phyloP scores from a whole-genome alignment of 352 stramenopile genomes.

The Phytophthora tubulina region DNA sequence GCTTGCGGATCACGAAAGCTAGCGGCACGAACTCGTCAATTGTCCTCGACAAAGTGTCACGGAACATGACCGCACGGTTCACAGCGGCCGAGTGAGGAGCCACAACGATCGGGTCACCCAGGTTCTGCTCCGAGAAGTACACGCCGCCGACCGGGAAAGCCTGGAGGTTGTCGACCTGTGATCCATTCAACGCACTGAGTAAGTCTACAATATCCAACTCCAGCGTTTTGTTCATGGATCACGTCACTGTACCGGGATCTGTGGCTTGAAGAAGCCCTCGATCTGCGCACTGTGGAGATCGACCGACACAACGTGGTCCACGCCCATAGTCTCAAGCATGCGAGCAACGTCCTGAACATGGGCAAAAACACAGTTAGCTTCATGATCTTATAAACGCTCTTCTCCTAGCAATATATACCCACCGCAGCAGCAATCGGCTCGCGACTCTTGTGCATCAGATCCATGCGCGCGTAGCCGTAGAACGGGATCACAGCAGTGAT shows the following conservation, averaged over 20 bases:
- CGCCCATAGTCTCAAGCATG: slow-evolving; percentile 92
- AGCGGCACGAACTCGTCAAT: slow-evolving; percentile 83
- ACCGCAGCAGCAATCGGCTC: slow-evolving; percentile 85
- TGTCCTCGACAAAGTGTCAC: slow-evolving; percentile 81
- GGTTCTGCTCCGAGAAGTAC: slow-evolving; percentile 86
- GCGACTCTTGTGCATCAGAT: slow-evolving; percentile 87
- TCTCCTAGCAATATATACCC: background rate
- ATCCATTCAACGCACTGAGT: slow-evolving; percentile 1
- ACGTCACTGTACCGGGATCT: slow-evolving; percentile 62
- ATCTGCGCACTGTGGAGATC: slow-evolving; percentile 91
- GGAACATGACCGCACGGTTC: slow-evolving; percentile 80
- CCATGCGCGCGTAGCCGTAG: slow-evolving; percentile 88
- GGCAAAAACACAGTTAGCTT: slow-evolving; percentile 5
- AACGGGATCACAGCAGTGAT: slow-evolving; percentile 91
- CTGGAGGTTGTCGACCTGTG: slow-evolving; percentile 84
- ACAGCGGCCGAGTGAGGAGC: slow-evolving; percentile 86
- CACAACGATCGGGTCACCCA: slow-evolving; percentile 79
- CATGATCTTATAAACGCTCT: background rate
- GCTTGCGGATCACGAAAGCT: slow-evolving; percentile 87
- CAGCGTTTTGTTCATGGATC: background rate
- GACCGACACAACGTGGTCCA: slow-evolving; percentile 90
- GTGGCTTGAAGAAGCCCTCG: slow-evolving; percentile 90
- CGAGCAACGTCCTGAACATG: slow-evolving; percentile 73
- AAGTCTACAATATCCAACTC: background rate
- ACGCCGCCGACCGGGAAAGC: slow-evolving; percentile 87